Base-by-base conservation (phyloP, 768 basidiomycete species). In the Artomyces pyxidatus region DNA sequence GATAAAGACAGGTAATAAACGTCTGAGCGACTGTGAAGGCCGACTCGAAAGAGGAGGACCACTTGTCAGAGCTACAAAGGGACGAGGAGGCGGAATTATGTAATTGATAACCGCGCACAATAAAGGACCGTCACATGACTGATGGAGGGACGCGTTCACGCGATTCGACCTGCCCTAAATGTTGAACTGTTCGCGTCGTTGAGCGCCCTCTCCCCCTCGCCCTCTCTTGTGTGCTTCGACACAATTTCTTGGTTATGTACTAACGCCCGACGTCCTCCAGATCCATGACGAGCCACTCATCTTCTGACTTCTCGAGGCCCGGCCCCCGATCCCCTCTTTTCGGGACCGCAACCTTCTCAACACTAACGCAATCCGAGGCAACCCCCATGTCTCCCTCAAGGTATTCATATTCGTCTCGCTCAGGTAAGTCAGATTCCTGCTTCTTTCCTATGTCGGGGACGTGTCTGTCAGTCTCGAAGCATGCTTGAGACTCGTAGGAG, bases 331-430 rank as follows among this genome's bases (percentile, higher is more conserved):
- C 84, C 42, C 83, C 81, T 21, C 68, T 74, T 19, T 76, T 76
- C 56, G 81, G 80, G 65, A 77, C 80, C 39, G 72, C 76, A 17
- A 78, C 79, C 0, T 79, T 73, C 57, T 75, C 76, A 14, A 72
- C 73, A 0, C 59, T 78, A 42, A 72, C 77, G 16, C 68, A 68
- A 38, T 70, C 80, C 4, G 72, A 76, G 11, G 22, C 37, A 53
- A 74, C 77, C 17, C 73, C 75, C 10, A 69, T 77, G 54, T 80
- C 81, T 4, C 76, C 80, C 40, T 79, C 82, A 63, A 73, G 78
- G 68, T 70, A 73, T 60, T 79, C 81, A 3, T 75, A 78, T 32
- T 71, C 77, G 47, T 67, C 73, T 7, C 70, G 66, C 56, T 78
- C 79, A 63, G 75, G 83, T 83, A 37, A 25, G 71, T 61, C 11